phyloP scores from a whole-genome alignment of 371 early-diverging fungal species.

The Actinomucor elegans region DNA sequence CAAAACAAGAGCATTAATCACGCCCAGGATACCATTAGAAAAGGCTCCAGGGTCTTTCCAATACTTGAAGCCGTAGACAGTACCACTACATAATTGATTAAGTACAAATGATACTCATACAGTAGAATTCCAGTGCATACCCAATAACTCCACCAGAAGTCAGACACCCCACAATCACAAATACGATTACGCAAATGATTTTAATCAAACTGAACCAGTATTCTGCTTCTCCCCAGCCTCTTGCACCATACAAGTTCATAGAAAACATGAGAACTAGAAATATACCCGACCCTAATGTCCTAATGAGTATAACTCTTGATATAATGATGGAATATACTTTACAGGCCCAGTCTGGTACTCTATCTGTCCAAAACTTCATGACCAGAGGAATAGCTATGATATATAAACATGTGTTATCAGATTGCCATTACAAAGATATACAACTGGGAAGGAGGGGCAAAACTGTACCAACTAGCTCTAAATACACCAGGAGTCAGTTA shows the following conservation, averaged over 20 bases:
- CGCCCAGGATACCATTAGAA: slow-evolving; percentile 71
- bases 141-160: slow-evolving; percentile 35
- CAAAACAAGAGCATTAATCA: slow-evolving; percentile 62
- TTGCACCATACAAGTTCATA: slow-evolving; percentile 15
- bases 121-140: background rate
- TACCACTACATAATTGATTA: slow-evolving; percentile 32
- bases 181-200: slow-evolving; percentile 61
- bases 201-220: slow-evolving; percentile 39
- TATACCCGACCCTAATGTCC: slow-evolving; percentile 23
- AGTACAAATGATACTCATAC: background rate
- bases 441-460: too few species aligned
- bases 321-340: background rate
- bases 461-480: too few species aligned
- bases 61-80: slow-evolving; percentile 7
- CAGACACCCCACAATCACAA: slow-evolving; percentile 64
- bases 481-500: too few species aligned
- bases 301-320: too few species aligned
- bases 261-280: slow-evolving; percentile 18
- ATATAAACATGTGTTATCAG: background rate
- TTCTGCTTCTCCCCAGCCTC: slow-evolving; percentile 18
- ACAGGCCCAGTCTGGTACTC: slow-evolving; percentile 23
- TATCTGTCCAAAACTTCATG: slow-evolving; percentile 18
- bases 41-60: slow-evolving; percentile 60
- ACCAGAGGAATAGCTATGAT: slow-evolving; percentile 15
- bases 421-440: too few species aligned